Base-by-base conservation (phyloP, 768 basidiomycete genomes). In the Lactarius akahatsu region DNA sequence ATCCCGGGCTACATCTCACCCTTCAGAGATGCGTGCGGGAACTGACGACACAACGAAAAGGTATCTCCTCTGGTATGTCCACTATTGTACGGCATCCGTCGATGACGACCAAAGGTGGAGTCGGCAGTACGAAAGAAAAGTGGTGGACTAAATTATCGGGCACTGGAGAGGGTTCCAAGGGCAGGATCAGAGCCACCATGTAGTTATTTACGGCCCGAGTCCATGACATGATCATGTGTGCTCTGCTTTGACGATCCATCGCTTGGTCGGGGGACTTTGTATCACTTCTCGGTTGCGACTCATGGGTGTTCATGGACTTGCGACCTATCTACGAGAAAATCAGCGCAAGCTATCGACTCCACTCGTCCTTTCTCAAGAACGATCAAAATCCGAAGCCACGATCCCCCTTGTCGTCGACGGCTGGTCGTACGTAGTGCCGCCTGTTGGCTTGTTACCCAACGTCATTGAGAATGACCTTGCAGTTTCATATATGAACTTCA, bases 401-500 rank as follows among this genome's bases (percentile, higher is more conserved):
- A 79, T 81, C 23, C 78, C 84, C 38, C 78, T 92, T 66, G 87
- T 94, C 10, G 83, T 94, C 59, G 92, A 94, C 77, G 92, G 85
- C 55, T 92, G 88, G 90, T 92, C 92, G 92, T 94, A 75, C 86
- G 92, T 87, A 26, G 92, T 87, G 18, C 30, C 38, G 23, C 57
- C 26, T 26, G 43, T 55, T 50, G 58, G 47, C 63, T 41, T 65
- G 9, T 66, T 67, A 34, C 26, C 59, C 62, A 36, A 55, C 57
- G 60, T 64, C 38, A 38, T 57, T 40, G 8, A 68, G 65, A 65
- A 57, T 36, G 34, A 36, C 23, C 50, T 36, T 50, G 28, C 28
- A 94, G 92, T 43, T 91, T 94, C 76, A 90, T 94, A 67, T 93
- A 87, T 73, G 81, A 84, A 69, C 64, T 93, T 26, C 81, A 89